These are phyloP conservation scores for Ensete glaucum DNA, from an alignment of 176 grass and related monocot species.

Conservation along the genomic window DNA sequence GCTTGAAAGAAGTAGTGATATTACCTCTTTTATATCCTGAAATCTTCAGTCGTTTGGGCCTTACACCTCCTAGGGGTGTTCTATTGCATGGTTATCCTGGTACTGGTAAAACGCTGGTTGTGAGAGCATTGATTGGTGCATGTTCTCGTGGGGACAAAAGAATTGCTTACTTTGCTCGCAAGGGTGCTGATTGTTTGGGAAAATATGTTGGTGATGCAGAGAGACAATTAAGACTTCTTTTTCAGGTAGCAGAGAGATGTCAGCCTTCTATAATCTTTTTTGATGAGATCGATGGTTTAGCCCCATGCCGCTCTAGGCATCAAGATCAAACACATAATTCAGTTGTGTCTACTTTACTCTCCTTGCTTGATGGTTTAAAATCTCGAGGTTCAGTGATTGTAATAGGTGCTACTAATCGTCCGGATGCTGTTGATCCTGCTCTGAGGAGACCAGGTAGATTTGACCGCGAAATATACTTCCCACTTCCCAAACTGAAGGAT, in stretches of 20 bases:
- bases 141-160: slow-evolving; percentile 75
- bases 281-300: slow-evolving; percentile 97
- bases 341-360: slow-evolving; percentile 91
- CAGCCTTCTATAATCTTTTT: slow-evolving; percentile 98
- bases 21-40: slow-evolving; percentile 88
- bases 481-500: slow-evolving; percentile 67
- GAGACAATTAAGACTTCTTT: slow-evolving; percentile 91
- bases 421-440: slow-evolving; percentile 93
- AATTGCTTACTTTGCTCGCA: slow-evolving; percentile 96
- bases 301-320: slow-evolving; percentile 67
- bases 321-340: slow-evolving; percentile 99
- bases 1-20: slow-evolving; percentile 94
- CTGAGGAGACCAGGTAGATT: slow-evolving; percentile 93
- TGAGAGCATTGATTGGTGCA: slow-evolving; percentile 88
- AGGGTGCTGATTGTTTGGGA: slow-evolving; percentile 98
- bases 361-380: slow-evolving; percentile 95
- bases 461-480: slow-evolving; percentile 98
- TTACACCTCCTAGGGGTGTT: slow-evolving; percentile 89
- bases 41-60: slow-evolving; percentile 64
- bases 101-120: slow-evolving; percentile 92
- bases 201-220: slow-evolving; percentile 98
- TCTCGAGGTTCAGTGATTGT: slow-evolving; percentile 94
- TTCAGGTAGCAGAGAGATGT: slow-evolving; percentile 93
- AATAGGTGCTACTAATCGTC: slow-evolving; percentile 90
- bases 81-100: slow-evolving; percentile 92